Evolutionary conservation across 495 filamentous ascomycete genomes (phyloP), one percentile per base, ranked within the genome.

Genomic region (Podospora pseudopauciseta): DNA sequence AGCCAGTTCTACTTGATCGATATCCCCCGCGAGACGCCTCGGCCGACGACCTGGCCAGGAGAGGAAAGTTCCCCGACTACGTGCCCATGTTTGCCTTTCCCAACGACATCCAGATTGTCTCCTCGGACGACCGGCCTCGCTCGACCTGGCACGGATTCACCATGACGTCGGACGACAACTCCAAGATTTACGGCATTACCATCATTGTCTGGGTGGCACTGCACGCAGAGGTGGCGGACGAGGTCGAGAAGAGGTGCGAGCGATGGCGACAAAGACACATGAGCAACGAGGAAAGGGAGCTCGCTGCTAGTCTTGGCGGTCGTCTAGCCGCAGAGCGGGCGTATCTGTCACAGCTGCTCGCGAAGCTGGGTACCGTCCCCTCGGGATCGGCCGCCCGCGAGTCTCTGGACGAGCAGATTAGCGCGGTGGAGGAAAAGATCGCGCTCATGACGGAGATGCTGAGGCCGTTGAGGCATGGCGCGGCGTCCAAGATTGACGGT

Each of bases 41-140:
- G n/a, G 81, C 80, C 20, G 94, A 97, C 28, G 92, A 96, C 70
- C 72, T 87, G 66, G 88, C 91, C 74, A 86, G 90, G 74, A 88
- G 95, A 73, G 93, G 92, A 57, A 88, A 87, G 64, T 97, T 99
- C 76, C 95, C 95, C 3, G 94, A 99, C 74, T 98, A 97, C 72
- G 92, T 99, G 53, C 95, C 95, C 28, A 98, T 99, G 95, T 99
- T 98, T 74, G 93, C 95, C 23, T 99, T 98, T 73, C 95, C 95
- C 30, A 97, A 99, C 77, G 95, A 99, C 79, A 92, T 99, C 72
- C 92, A 92, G 66, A 94, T 99, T 63, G 91, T 98, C 7, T 97
- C 95, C 9, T 92, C 92, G 2, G 95, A 99, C 74, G 93, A 98
- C 74, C 86, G 92, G 68, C 95, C 95, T 2, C 84, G 93, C 65